Percentiles rank a stretch among this genome's conserved stretches.
Evolutionary conservation across 2,329 filamentous ascomycete species (phyloP).

Genomic region (Ascocoryne sarcoides): DNA sequence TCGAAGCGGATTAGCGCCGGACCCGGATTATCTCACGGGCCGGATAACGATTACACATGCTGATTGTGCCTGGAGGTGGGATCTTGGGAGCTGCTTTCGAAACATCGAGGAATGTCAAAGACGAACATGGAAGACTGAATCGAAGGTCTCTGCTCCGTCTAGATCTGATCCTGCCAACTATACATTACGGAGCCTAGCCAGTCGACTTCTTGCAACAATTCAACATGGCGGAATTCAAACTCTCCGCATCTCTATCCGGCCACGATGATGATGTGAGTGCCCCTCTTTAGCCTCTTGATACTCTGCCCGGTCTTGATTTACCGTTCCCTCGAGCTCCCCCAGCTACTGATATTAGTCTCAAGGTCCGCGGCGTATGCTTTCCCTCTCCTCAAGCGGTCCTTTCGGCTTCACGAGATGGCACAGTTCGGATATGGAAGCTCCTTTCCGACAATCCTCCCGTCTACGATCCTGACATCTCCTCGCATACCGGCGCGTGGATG

Average conservation of each 20-base stretch:
- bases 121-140: conserved; percentile 11
- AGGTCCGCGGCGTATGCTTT: conserved; percentile 85
- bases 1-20: background rate
- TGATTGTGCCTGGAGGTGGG: too few relatives aligned
- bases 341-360: conserved; percentile 1
- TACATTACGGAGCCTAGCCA: too few relatives aligned
- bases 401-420: conserved; percentile 86
- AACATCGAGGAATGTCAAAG: conserved; percentile 1
- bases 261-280: conserved; percentile 86
- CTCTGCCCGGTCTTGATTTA: background rate
- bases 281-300: background rate
- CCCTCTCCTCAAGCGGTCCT: conserved; percentile 63
- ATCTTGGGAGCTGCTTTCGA: too few relatives aligned
- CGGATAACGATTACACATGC: conserved; percentile 1
- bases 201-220: too few relatives aligned
- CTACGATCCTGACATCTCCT: conserved; percentile 71
- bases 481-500: conserved; percentile 76
- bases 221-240: conserved; percentile 75
- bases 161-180: too few relatives aligned
- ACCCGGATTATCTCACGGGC: background rate
- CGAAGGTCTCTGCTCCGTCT: too few relatives aligned
- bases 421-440: conserved; percentile 77
- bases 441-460: conserved; percentile 54
- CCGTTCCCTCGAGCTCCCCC: background rate
- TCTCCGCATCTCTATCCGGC: conserved; percentile 80